Evolutionary conservation across 2,329 filamentous ascomycete genomes (phyloP).

Genomic region (Penicillium sp.): DNA sequence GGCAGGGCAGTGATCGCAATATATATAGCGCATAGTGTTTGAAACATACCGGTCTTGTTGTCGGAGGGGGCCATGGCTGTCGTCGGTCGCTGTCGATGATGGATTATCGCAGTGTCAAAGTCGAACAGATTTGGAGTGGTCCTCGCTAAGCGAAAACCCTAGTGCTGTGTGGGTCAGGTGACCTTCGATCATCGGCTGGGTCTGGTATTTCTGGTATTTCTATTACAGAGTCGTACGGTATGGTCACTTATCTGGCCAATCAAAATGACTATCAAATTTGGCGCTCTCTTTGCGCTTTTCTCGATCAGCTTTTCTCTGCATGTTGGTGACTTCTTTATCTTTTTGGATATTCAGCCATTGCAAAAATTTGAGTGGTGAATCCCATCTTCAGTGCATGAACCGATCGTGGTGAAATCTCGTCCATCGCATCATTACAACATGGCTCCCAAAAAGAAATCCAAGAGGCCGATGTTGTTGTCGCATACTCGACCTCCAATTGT

Average conservation of each 20-base stretch:
- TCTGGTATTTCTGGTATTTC: constrained; percentile 11
- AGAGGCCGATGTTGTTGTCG: constrained; percentile 42
- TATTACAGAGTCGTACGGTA: background rate
- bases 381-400: too few relatives aligned
- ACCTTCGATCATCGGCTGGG: constrained; percentile 20
- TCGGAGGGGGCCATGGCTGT: constrained; percentile 49
- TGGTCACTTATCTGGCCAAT: background rate
- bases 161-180: constrained; percentile 42
- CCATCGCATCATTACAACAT: constrained; percentile 14
- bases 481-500: constrained; percentile 47
- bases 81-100: constrained; percentile 43
- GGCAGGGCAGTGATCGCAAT: constrained; percentile 43
- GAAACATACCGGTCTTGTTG: constrained; percentile 48
- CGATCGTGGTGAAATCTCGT: background rate
- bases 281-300: constrained; percentile 1
- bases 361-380: background rate
- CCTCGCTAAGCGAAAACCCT: constrained; percentile 45
- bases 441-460: constrained; percentile 33
- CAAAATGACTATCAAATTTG: background rate
- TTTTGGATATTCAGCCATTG: background rate
- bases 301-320: constrained; percentile 3
- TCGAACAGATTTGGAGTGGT: constrained; percentile 39
- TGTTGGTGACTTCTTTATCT: background rate
- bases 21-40: constrained; percentile 16
- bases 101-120: constrained; percentile 45